Evolutionary conservation across 176 grass and related monocot genomes (phyloP).

Genomic region (Oryza longistaminata): DNA sequence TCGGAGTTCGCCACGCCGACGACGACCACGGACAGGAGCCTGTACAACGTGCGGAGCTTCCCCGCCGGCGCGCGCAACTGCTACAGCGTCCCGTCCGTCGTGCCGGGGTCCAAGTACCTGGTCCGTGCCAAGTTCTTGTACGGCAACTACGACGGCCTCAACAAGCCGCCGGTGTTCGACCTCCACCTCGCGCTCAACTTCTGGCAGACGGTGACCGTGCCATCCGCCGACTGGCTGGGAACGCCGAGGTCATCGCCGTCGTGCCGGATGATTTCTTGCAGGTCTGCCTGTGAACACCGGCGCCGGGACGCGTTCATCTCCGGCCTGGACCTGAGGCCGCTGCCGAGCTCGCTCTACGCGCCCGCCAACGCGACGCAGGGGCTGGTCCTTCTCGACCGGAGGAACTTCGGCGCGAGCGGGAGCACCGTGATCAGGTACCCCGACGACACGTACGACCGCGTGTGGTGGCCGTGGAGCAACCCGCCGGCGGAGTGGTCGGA

Average conservation of each 20-base stretch:
- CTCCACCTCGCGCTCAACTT: constrained; percentile 54
- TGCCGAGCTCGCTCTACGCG: constrained; percentile 30
- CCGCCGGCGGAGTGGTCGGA: constrained; percentile 16
- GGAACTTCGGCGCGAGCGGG: constrained; percentile 22
- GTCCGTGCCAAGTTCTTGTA: constrained; percentile 44
- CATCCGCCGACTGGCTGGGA: rapidly evolving
- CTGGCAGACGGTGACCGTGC: constrained; percentile 47
- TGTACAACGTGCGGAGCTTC: background rate
- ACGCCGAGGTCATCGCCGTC: constrained; percentile 22
- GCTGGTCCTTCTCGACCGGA: constrained; percentile 10
- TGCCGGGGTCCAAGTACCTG: background rate
- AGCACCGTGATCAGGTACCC: constrained; percentile 26
- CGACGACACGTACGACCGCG: constrained; percentile 33
- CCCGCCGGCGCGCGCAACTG: constrained; percentile 31
- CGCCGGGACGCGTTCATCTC: constrained; percentile 58
- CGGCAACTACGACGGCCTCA: background rate
- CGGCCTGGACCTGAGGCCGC: constrained; percentile 43
- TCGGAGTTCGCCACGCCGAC: background rate
- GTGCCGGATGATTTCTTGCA: constrained; percentile 6
- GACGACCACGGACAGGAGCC: background rate
- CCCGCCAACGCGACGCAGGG: background rate
- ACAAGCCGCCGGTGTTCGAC: constrained; percentile 37
- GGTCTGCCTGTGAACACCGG: constrained; percentile 49
- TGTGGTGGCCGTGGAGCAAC: constrained; percentile 41
- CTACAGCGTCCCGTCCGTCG: constrained; percentile 52